These are phyloP conservation scores for Blastobotrys apis DNA, from an alignment of 1,139 yeast genomes.

Conservation along the genomic window DNA sequence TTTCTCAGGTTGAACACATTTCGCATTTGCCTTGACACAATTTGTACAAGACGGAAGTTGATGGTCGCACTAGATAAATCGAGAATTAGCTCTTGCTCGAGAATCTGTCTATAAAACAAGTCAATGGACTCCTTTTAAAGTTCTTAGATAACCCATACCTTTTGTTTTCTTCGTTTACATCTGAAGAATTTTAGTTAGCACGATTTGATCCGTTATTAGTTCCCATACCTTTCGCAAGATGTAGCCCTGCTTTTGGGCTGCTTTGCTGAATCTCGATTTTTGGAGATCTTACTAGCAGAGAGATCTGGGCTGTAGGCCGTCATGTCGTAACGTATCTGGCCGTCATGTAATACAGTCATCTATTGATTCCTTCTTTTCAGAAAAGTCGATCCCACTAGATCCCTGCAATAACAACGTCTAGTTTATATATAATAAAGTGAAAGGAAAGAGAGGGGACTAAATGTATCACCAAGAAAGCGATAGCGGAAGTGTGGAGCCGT, in stretches of 20 bases:
- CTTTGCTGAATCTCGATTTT: constrained; percentile 8
- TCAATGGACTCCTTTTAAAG: background rate
- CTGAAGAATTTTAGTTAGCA: constrained; percentile 13
- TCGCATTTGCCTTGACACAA: constrained; percentile 53
- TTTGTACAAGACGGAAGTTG: constrained; percentile 57
- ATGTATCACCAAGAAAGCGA: too few relatives aligned
- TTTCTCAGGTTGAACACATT: constrained; percentile 56
- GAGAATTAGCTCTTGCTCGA: background rate
- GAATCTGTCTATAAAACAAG: background rate
- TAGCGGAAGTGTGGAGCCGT: too few relatives aligned
- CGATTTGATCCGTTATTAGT: background rate
- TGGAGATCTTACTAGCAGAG: constrained; percentile 4
- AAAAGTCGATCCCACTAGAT: too few relatives aligned
- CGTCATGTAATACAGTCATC: constrained; percentile 5
- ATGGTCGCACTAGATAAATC: constrained; percentile 50
- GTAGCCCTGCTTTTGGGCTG: constrained; percentile 26
- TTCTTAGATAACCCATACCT: constrained; percentile 15
- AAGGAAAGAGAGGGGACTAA: too few relatives aligned
- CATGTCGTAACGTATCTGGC: too few relatives aligned
- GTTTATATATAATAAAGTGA: too few relatives aligned
- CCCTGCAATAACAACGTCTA: too few relatives aligned
- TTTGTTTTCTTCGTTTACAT: constrained; percentile 29
- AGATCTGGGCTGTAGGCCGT: constrained; percentile 6
- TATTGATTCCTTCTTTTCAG: too few relatives aligned
- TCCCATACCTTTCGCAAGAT: constrained; percentile 27